Evolutionary conservation across 345 rosid genomes (phyloP), one percentile per base, ranked within the genome.

Genomic region (Eucalyptus cladocalyx): DNA sequence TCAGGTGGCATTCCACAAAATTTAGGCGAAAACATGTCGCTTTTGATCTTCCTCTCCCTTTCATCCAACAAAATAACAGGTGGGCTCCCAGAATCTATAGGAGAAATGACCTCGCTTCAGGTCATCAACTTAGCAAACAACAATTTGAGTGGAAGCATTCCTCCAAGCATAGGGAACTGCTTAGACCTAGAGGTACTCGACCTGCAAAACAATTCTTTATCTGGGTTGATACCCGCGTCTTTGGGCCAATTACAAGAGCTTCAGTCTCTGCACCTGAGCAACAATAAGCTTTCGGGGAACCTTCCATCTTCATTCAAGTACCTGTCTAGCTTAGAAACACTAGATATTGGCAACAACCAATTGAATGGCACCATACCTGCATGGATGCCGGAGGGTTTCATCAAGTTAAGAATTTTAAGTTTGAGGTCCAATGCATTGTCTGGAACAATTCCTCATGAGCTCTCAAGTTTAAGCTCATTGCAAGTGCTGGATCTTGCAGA

Each of bases 401-500:
- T 53, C 32, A 37, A 65, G 28, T 91, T 93, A 24, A 89, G 91
- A 67, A 88, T 90, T 80, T 89, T 93, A 3, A 80, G 51, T 47
- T 18, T 93, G 53, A 81, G 92, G 47, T 90, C 92, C 28, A 90
- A 92, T 88, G 13, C 34, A 43, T 88, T 93, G 65, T 90, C 92
- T 2, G 92, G 94, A 50, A 92, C 92, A 62, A 88, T 92, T 81
- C 93, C 95, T 13, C 50, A 80, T 10, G 42, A 49, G 49, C 51
- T 93, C 43, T 91, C 91, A 56, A 85, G 69, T 49, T 87, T 92
- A 86, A 90, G 89, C 67, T 90, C 93, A 37, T 88, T 93, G 86
- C 94, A 94, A 80, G 90, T 93, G 89, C 87, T 94, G 56, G 93
- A 91, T 85, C 92, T 93, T 32, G 93, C 93, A 54, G 89, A 91